Evolutionary conservation across 257 asterid species (phyloP).

Genomic region (Datura wrightii): DNA sequence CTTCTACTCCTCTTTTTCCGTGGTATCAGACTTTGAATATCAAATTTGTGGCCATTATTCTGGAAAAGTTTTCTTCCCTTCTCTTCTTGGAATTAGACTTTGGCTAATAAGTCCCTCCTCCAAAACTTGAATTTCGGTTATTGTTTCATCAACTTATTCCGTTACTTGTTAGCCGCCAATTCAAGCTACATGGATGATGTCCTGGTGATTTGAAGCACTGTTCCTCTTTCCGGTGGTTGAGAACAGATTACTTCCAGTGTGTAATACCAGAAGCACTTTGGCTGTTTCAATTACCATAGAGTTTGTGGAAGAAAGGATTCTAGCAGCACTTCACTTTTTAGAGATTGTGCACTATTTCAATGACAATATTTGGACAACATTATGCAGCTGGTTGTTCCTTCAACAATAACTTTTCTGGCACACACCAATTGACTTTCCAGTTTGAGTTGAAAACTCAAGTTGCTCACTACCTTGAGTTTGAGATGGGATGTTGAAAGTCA

Average conservation of each 20-base stretch:
- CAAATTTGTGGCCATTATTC: neutral
- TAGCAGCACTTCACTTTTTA: neutral
- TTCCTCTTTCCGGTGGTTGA: conserved; percentile 8
- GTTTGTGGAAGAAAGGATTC: neutral
- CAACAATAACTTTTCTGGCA: neutral
- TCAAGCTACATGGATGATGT: neutral
- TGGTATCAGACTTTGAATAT: neutral
- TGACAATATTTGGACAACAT: neutral
- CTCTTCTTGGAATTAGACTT: neutral
- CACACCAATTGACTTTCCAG: neutral
- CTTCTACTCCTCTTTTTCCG: neutral
- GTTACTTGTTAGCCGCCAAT: neutral
- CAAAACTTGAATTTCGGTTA: neutral
- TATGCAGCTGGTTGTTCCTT: conserved; percentile 13
- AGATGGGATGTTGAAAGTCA: neutral
- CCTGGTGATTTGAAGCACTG: neutral
- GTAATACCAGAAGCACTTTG: neutral
- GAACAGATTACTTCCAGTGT: neutral
- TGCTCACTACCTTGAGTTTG: conserved; percentile 24
- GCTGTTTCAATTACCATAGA: neutral
- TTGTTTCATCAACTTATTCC: neutral
- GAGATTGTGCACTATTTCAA: conserved; percentile 2
- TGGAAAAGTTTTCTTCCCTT: neutral
- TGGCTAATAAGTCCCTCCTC: neutral
- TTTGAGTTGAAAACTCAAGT: conserved; percentile 20